Base-by-base conservation (phyloP, 2,329 filamentous ascomycete species). In the Talaromyces amestolkiae region DNA sequence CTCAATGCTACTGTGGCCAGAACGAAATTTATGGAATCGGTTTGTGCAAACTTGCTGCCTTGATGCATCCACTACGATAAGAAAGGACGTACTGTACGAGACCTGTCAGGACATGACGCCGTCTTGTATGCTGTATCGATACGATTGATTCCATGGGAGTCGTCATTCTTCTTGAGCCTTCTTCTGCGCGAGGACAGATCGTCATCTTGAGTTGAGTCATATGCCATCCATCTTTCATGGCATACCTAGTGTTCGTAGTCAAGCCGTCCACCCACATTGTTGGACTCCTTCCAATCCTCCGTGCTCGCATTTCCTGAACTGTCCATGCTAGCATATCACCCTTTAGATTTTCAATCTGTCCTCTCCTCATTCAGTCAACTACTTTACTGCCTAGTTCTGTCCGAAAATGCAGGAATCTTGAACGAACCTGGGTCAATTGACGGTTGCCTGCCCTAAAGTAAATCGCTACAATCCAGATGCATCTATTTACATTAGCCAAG, bases 41-140 rank as follows among this genome's bases (percentile, higher is more conserved):
- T 56, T 56, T 24, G 17, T 56, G 53, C 51, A 53, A 7, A 54
- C 51, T 56, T 37, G 53, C 53, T 37, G 53, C 53, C 53, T 56
- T 22, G 33, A 19, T 8, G 10, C 19, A 47, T 24, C 19, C 19
- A 24, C 4, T 17, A 17, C 49, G 49, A 53, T 11, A 53, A 13
- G 15, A 54, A 11, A 54, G 33, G n/a, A 56, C 17, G 53, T 59
- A 59, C 33, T 27, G 56, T 59, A 59, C 39, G 22, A 24, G 45
- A 59, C 37, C 22, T 33, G 56, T 43, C 56, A 45, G 15, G 37
- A 59, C 56, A 45, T 27, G 56, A 59, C 19, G 3, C 11, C 17
- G 37, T 27, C 15, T 39, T 13, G 31, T 37, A 24, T 43, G 6
- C 27, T 35, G 53, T 56, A 56, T 59, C n/a, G 35, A 41, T 45